These are phyloP conservation scores for Chaetomium sp. DNA, from an alignment of 2,329 filamentous ascomycete species.

Conservation along the genomic window DNA sequence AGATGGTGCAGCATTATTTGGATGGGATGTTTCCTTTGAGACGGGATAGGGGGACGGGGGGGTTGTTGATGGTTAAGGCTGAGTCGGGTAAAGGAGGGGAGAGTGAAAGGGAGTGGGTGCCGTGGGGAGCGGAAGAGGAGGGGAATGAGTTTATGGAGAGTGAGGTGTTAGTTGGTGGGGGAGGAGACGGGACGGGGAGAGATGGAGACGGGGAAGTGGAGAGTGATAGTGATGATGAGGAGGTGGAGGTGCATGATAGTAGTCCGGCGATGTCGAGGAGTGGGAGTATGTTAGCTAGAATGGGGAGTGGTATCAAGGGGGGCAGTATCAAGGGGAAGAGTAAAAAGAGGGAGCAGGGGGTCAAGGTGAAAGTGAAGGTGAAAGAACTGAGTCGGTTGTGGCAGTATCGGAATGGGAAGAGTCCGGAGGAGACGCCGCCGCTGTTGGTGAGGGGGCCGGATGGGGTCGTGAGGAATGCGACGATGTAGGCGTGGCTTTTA, in stretches of 20 bases:
- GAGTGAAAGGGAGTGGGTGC: constrained; percentile 30
- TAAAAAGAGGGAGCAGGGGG: constrained; percentile 20
- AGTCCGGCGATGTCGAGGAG: constrained; percentile 21
- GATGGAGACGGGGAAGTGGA: constrained; percentile 43
- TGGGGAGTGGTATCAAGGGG: neutral
- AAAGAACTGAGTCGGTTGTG: constrained; percentile 57
- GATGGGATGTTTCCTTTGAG: constrained; percentile 54
- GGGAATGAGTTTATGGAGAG: constrained; percentile 56
- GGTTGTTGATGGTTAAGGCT: constrained; percentile 31
- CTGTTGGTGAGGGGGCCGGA: constrained; percentile 30
- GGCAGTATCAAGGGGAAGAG: neutral
- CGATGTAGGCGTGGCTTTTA: constrained; percentile 24
- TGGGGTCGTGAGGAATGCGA: constrained; percentile 35
- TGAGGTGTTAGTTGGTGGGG: constrained; percentile 40
- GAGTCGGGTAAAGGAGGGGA: no score
- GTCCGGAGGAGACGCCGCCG: constrained; percentile 39
- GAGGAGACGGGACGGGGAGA: constrained; percentile 39
- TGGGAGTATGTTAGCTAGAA: neutral
- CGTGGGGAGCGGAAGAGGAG: constrained; percentile 28
- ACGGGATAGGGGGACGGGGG: constrained; percentile 35
- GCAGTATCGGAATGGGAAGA: constrained; percentile 55
- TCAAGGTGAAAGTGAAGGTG: constrained; percentile 40
- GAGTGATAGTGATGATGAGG: constrained; percentile 27
- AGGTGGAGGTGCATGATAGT: constrained; percentile 26
- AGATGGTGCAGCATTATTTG: constrained; percentile 55